Conservation (phyloP, 2,329 filamentous ascomycete genomes). For the Paecilomyces sp. region DNA sequence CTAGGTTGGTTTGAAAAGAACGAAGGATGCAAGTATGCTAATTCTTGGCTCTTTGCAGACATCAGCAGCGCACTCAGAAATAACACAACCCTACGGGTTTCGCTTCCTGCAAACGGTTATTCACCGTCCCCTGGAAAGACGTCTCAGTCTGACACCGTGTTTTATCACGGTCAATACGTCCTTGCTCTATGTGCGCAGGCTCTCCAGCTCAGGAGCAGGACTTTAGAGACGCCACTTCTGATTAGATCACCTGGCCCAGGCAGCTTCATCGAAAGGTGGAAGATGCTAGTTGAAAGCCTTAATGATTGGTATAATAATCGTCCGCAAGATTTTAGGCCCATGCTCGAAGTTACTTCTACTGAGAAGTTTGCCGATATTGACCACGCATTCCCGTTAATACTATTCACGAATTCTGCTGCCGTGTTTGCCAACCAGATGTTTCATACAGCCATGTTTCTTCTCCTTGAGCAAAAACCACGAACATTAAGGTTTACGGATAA, state of each 20-base stretch:
- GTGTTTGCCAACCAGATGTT: conserved; percentile 48
- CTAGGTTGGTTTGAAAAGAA: conserved; percentile 14
- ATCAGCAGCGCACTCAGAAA: neutral
- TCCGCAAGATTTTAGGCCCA: conserved; percentile 19
- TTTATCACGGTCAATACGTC: conserved; percentile 14
- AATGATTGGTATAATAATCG: conserved; percentile 21
- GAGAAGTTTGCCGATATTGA: conserved; percentile 19
- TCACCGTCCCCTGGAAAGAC: conserved; percentile 3
- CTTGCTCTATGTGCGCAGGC: conserved; percentile 20
- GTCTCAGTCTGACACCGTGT: conserved; percentile 12
- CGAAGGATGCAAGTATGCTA: neutral
- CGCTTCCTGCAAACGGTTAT: neutral
- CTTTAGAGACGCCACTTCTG: conserved; percentile 8
- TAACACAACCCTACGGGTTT: neutral
- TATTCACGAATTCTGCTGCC: conserved; percentile 41
- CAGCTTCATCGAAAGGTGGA: conserved; percentile 12
- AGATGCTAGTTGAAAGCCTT: conserved; percentile 17
- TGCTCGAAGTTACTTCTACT: conserved; percentile 20
- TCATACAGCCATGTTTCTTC: conserved; percentile 48
- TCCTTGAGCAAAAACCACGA: conserved; percentile 46
- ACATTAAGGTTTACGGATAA: conserved; percentile 28
- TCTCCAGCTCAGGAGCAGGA: conserved; percentile 9
- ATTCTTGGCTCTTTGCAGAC: neutral
- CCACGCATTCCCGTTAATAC: conserved; percentile 26
- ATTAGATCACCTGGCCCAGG: conserved; percentile 1